Evolutionary conservation across 176 grass and related monocot genomes (phyloP).

Genomic region (Tuctoria greenei): DNA sequence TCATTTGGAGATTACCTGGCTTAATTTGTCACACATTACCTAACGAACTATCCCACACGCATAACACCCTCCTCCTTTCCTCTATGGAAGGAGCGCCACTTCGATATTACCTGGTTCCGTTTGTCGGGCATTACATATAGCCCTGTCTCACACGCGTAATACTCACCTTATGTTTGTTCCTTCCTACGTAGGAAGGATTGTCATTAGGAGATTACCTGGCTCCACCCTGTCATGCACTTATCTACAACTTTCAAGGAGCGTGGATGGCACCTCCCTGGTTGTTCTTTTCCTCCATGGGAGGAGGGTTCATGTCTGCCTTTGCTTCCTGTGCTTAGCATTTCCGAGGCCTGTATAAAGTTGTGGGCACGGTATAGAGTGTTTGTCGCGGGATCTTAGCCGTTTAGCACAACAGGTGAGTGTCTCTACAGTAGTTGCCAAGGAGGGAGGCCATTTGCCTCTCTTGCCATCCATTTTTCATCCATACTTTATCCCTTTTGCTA

Average conservation of each 20-base stretch:
- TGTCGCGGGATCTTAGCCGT: constrained; percentile 30
- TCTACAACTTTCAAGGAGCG: not conserved
- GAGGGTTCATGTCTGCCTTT: no score
- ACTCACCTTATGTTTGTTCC: not conserved
- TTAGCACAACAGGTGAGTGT: not conserved
- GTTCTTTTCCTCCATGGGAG: not conserved
- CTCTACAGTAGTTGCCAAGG: not conserved
- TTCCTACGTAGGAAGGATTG: not conserved
- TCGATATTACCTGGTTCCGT: not conserved
- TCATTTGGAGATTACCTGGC: not conserved
- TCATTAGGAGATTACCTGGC: not conserved
- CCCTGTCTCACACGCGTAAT: not conserved
- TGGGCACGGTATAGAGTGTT: not conserved
- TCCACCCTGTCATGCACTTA: not conserved
- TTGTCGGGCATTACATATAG: not conserved
- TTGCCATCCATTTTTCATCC: constrained; percentile 24
- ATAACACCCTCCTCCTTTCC: not conserved
- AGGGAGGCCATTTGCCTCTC: constrained; percentile 16
- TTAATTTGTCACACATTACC: not conserved
- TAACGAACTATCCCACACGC: not conserved
- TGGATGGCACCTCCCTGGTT: not conserved
- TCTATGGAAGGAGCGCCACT: not conserved
- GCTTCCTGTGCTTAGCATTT: not conserved
- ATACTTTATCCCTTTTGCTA: constrained; percentile 31
- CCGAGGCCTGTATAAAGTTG: constrained; percentile 2